Base-by-base conservation (phyloP, 768 basidiomycete species). In the Collybia nuda region DNA sequence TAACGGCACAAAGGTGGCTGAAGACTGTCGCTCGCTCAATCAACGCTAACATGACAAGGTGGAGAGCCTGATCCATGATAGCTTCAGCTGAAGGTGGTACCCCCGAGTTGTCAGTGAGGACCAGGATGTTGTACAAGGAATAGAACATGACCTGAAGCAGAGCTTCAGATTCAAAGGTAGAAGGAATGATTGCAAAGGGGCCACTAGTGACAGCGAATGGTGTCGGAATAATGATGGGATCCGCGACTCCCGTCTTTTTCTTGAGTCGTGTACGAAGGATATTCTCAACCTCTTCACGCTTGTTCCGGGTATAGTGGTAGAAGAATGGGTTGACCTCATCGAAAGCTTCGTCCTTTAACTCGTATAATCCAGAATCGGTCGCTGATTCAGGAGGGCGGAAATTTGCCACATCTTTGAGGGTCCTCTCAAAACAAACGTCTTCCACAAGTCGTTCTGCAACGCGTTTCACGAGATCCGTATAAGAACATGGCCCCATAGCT, bases 261-360 rank as follows among this genome's bases (percentile, higher is more conserved):
- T 80, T 85, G 45, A 85, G 58, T 39, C 90, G 77, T 42, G 76
- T 79, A 52, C 82, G 77, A 42, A 95, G 70, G 3, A 89, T 79
- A 37, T 75, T 81, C 61, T 94, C 93, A 21, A 93, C 96, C 63
- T 94, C 91, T 59, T 96, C 92, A 36, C 94, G 81, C 58, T 92
- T 86, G 70, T 98, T 98, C 36, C 95, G 79, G 14, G 91, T 88
- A 65, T 97, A 98, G 63, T 98, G 95, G 62, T 88, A 90, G 73
- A 95, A 97, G 71, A 94, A 97, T 0, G 95, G 94, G 60, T 98
- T 90, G 55, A 98, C 88, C 55, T 97, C 90, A 53, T 85, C 87
- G 65, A 83, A 93, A 17, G 74, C 76, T 57, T 88, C 89, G 40
- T 92, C 84, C 64, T 85, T 88, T 47, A 98, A 81, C 53, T 94